These are phyloP conservation scores for Cladosporium phlei DNA, from an alignment of 2,329 filamentous ascomycete genomes.

Conservation along the genomic window DNA sequence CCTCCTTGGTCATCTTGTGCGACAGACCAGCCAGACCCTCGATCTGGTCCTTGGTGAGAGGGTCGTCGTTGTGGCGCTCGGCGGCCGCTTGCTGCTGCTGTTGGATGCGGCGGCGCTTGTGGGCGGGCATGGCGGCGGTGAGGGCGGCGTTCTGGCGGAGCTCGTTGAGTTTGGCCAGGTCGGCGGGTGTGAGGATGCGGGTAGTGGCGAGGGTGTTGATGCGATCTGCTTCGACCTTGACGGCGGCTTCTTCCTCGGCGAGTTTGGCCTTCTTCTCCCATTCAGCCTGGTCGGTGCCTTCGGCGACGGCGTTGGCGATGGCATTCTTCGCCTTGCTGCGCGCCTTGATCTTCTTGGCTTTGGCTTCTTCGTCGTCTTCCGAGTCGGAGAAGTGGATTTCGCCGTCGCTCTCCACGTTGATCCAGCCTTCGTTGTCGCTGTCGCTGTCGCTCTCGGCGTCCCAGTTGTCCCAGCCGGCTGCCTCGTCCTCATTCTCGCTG, in stretches of 20 bases:
- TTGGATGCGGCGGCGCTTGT: conserved; percentile 36
- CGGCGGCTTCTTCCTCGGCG: conserved; percentile 26
- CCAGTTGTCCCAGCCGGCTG: conserved; percentile 53
- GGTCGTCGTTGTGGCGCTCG: conserved; percentile 66
- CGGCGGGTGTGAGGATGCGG: conserved; percentile 88
- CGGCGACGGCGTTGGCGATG: conserved; percentile 15
- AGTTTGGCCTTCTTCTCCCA: conserved; percentile 26
- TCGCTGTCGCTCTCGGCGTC: conserved; percentile 58
- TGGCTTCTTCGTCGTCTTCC: conserved; percentile 62
- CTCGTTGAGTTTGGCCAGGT: conserved; percentile 90
- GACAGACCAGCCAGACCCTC: conserved; percentile 74
- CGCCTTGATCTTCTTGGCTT: conserved; percentile 26
- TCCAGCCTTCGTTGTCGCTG: conserved; percentile 83
- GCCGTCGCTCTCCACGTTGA: conserved; percentile 77
- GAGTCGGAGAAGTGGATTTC: conserved; percentile 68
- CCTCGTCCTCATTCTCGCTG: conserved; percentile 51
- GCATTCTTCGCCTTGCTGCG: conserved; percentile 12
- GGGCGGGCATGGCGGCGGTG: conserved; percentile 54
- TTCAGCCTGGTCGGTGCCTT: conserved; percentile 13
- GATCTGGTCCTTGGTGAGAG: conserved; percentile 87
- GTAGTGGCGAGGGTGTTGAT: conserved; percentile 78
- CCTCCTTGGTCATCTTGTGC: conserved; percentile 82
- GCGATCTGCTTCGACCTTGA: conserved; percentile 29
- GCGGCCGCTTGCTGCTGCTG: conserved; percentile 27
- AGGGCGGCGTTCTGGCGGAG: conserved; percentile 71